Evolutionary conservation across 441 rosid species (phyloP).

Genomic region (Mallotus japonicus): DNA sequence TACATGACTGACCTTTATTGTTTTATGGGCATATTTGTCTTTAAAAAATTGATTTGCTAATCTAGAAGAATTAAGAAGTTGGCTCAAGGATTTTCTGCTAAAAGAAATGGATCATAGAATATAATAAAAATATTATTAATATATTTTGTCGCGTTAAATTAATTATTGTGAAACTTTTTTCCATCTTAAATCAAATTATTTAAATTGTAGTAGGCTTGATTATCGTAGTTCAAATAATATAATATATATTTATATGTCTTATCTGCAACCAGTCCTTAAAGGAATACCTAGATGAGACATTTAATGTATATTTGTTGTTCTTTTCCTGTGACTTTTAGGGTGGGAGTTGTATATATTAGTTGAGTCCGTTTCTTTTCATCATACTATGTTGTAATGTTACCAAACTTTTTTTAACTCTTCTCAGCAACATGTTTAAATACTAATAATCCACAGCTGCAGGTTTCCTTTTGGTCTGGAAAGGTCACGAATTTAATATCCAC

Average conservation of each 20-base stretch:
- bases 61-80: too few relatives aligned
- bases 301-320: not conserved
- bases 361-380: not conserved
- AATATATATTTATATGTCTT: too few relatives aligned
- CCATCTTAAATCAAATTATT: too few relatives aligned
- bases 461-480: too few relatives aligned
- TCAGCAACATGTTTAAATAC: not conserved
- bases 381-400: not conserved
- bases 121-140: too few relatives aligned
- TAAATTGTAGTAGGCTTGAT: too few relatives aligned
- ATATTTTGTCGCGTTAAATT: too few relatives aligned
- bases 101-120: not conserved
- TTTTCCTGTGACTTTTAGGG: slow-evolving; percentile 3
- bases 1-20: slow-evolving; percentile 7
- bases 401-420: not conserved
- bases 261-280: not conserved
- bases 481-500: too few relatives aligned
- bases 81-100: too few relatives aligned
- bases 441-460: not conserved
- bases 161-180: too few relatives aligned
- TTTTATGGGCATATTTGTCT: not conserved
- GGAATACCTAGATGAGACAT: too few relatives aligned
- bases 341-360: not conserved
- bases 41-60: not conserved
- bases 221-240: too few relatives aligned